Evolutionary conservation across 495 filamentous ascomycete genomes (phyloP), one percentile per base, ranked within the genome.

Genomic region (Aspergillus saccharolyticus): DNA sequence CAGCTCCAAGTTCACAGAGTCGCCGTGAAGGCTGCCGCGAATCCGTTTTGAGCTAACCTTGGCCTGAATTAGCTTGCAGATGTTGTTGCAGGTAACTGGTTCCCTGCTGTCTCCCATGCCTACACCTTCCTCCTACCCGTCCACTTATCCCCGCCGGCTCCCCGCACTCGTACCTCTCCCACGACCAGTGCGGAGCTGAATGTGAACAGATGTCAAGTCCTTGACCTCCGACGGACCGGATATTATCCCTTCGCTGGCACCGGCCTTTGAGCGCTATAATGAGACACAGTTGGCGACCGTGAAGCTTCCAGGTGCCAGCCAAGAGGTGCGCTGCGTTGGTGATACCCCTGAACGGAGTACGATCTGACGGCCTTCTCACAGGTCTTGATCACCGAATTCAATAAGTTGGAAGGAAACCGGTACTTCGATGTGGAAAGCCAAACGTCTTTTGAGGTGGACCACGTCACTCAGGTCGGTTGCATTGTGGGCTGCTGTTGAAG

Each of bases 211-310:
- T 66, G 89, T 99, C 77, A 96, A 97, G 70, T 73, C 83, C 49
- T 78, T 99, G 42, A 91, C 88, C 17, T 74, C 80, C 68, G 85
- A 91, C 63, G 85, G 83, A 22, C 83, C 85, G 10, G 77, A 80
- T 48, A 72, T 93, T 43, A 72, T 92, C 24, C 70, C 80, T 53
- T 84, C 87, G 42, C 85, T 96, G 12, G 78, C 74, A 4, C 89
- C 91, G 3, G 91, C 94, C 0, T 94, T 97, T 74, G 81, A 92
- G 74, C 89, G 87, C 71, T 97, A 99, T 82, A 97, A 96, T 66
- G 92, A 97, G 70, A 87, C 90, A 71, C 95, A 99, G 71, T 87
- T 97, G 69, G 73, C 84, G 25, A 89, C 89, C 9, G 85, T 89
- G 52, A 96, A 96, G 77, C 83, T 97, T 15, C 94, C 94, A 5